Base-by-base conservation (phyloP, 352 stramenopile genomes). In the Phytophthora tentaculata region DNA sequence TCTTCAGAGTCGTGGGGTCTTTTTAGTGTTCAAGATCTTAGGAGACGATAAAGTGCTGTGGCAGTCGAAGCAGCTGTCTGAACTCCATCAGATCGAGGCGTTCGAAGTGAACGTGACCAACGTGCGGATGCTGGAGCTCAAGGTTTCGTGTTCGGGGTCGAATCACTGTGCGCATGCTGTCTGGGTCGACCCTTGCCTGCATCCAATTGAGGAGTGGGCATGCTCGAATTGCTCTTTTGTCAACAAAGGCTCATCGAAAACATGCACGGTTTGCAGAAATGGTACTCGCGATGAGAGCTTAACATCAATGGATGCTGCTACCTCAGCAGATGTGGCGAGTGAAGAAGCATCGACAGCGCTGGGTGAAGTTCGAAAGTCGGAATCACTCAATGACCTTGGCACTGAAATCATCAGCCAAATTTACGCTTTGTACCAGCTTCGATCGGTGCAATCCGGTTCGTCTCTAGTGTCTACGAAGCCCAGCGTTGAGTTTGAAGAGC, bases 101-200 rank as follows among this genome's bases (percentile, higher is more conserved):
- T 95, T 92, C 66, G 76, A 94, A 47, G 49, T 95, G 0, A 59
- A 66, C n/a, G 66, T 96, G 6, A 62, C 32, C 26, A 56, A 74
- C 24, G 75, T 95, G n/a, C 83, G 85, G 8, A 95, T 95, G 77
- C 67, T 96, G 23, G 84, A 94, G 39, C 65, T 96, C 8, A 80
- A 75, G 23, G 86, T 88, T 13, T 81, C 73, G 3, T 96, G 89
- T 37, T 41, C 77, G 12, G 89, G 86, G 2, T 94, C 84, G 8
- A 95, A 96, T 62, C 76, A 91, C 19, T 92, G 80, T 53, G 87
- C 86, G 0, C 86, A 95, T 50, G 84, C 89, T 13, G 68, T 96
- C 32, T 96, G 86, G 85, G 70, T 96, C 14, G 87, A 95, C 57
- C 87, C 89, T 47, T 85, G 77, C 26, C 70, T 94, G 56, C 73